phyloP scores from a whole-genome alignment of 805 yeast species.

The Teunomyces gatunensis region DNA sequence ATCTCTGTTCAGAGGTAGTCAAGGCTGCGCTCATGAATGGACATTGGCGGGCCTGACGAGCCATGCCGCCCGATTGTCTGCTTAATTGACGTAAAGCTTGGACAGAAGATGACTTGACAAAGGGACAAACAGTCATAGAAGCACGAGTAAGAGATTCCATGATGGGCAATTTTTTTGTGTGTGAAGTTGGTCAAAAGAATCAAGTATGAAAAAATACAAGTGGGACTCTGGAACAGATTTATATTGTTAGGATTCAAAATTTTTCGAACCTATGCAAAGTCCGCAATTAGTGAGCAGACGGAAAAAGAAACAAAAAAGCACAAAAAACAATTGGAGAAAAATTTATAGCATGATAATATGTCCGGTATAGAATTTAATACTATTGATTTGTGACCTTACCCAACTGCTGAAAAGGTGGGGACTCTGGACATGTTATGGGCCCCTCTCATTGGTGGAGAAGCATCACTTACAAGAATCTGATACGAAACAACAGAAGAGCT shows the following conservation, averaged over 20 bases:
- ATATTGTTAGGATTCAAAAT: not conserved
- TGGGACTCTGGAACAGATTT: not conserved
- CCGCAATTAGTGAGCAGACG: slow-evolving; percentile 1
- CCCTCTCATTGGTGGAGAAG: too few species aligned
- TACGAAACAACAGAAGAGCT: too few species aligned
- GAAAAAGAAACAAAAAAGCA: not conserved
- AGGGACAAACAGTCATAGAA: slow-evolving; percentile 81
- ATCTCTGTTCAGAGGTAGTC: slow-evolving; percentile 18
- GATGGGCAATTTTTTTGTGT: not conserved
- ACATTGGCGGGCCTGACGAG: slow-evolving; percentile 65
- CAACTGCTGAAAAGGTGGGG: not conserved
- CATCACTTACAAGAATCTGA: too few species aligned
- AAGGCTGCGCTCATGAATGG: slow-evolving; percentile 87
- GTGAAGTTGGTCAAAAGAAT: not conserved
- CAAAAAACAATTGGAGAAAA: not conserved
- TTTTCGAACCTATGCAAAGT: slow-evolving; percentile 2
- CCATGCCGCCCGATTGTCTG: slow-evolving; percentile 40
- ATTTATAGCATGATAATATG: not conserved
- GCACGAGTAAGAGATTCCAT: slow-evolving; percentile 83
- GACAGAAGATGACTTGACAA: slow-evolving; percentile 61
- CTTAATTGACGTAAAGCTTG: slow-evolving; percentile 59
- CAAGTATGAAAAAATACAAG: not conserved
- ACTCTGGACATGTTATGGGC: not conserved
- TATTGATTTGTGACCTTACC: not conserved
- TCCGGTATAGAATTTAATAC: not conserved